Percentiles rank a stretch among this genome's conserved stretches.
Evolutionary conservation across 2,329 filamentous ascomycete genomes (phyloP).

Genomic region (Xylogone sp.): DNA sequence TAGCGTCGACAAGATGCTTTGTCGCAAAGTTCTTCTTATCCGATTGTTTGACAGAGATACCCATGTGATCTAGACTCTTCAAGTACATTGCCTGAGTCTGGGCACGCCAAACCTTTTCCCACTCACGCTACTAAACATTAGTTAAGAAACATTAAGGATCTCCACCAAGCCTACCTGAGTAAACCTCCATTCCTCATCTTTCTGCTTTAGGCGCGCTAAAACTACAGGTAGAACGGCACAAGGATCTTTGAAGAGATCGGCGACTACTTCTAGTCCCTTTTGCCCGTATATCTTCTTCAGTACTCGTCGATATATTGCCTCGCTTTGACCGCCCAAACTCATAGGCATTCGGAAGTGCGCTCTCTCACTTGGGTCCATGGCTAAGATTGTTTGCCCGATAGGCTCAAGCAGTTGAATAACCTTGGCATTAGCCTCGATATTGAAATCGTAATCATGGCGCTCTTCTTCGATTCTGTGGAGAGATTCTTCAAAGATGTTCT

Average conservation of each 20-base stretch:
- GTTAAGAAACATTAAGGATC: conserved; percentile 7
- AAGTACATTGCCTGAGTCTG: conserved; percentile 95
- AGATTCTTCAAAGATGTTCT: conserved; percentile 92
- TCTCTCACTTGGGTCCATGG: conserved; percentile 70
- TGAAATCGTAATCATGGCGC: conserved; percentile 96
- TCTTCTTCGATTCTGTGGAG: conserved; percentile 97
- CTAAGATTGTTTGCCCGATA: conserved; percentile 83
- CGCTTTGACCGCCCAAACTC: conserved; percentile 86
- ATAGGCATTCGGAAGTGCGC: conserved; percentile 73
- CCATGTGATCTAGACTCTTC: conserved; percentile 95
- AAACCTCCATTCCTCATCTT: conserved; percentile 96
- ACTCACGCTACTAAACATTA: conserved; percentile 66
- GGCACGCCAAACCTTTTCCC: conserved; percentile 98
- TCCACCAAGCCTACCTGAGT: conserved; percentile 52
- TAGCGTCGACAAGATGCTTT: conserved; percentile 85
- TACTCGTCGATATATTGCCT: conserved; percentile 94
- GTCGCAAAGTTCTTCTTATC: conserved; percentile 91
- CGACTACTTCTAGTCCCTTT: conserved; percentile 78
- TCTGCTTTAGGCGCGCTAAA: conserved; percentile 85
- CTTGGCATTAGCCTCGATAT: conserved; percentile 91
- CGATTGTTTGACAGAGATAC: conserved; percentile 78
- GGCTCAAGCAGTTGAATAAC: conserved; percentile 96
- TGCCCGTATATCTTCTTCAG: conserved; percentile 95
- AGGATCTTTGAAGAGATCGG: conserved; percentile 79
- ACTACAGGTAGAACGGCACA: conserved; percentile 87